Base-by-base conservation (phyloP, 2,329 filamentous ascomycete genomes). In the Aspergillus aculeatinus region DNA sequence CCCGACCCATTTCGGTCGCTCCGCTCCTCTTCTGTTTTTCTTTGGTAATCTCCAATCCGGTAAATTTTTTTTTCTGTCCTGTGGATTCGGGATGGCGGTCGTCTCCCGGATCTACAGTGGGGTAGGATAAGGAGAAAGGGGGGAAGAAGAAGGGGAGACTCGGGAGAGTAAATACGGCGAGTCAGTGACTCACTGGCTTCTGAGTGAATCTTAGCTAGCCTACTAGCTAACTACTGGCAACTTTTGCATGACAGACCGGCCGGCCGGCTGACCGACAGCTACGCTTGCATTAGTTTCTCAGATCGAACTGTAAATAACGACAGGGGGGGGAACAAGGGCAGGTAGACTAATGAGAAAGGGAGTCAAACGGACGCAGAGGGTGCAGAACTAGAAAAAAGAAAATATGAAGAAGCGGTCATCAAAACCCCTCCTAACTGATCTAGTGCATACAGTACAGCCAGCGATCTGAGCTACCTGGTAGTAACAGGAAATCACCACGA, bases 1-100 rank as follows among this genome's bases (percentile, higher is more conserved):
- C 39, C 39, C 39, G 47, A 53, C 47, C 52, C 52, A 54, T 25
- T 25, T 49, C 51, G 39, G 33, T 50, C 44, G 60, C 58, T 57
- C 58, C n/a, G n/a, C n/a, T 16, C 14, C 31, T 16, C 5, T 44
- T 19, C 16, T 6, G 39, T 44, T 44, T 42, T 44, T 9, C n/a
- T 6, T 44, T 44, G 39, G 5, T 44, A 3, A 16, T 16, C 16
- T 5, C 16, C 39, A 19, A 44, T n/a, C 14, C 35, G 35, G 35
- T n/a, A 39, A 39, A 2, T 19, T 44, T 19, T 44, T 1, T 16
- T 1, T n/a, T 19, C 3, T 29, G 27, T 29, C 27, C 27, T 29
- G 39, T 44, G 39, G 39, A 19, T n/a, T 16, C 39, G 5, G 39
- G 16, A 44, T 44, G 39, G 39, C 11, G 39, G 39, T 19, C 39